Conservation (phyloP, 2,329 filamentous ascomycete species). For the Clonostachys chloroleuca region DNA sequence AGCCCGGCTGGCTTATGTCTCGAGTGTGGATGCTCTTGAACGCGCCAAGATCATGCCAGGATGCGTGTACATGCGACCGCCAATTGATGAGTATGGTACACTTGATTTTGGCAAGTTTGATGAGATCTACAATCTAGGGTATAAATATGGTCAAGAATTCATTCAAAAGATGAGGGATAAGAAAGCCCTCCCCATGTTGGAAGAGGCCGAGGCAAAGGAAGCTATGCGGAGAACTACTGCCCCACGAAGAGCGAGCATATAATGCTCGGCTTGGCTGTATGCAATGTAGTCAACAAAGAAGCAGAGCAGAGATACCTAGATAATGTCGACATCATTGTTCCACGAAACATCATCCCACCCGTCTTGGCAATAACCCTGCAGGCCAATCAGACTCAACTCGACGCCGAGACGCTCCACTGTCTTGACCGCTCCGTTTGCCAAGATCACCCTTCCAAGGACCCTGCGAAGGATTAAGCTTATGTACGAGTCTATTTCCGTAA, state of each 20-base stretch:
- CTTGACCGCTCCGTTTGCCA: too few species aligned
- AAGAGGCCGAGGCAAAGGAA: conserved; percentile 74
- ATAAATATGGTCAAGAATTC: conserved; percentile 79
- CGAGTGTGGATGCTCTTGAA: conserved; percentile 89
- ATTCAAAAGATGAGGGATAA: conserved; percentile 72
- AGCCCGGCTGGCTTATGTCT: conserved; percentile 89
- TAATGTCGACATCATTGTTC: too few species aligned
- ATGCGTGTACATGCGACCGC: conserved; percentile 94
- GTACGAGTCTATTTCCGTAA: too few species aligned
- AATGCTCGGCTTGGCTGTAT: conserved; percentile 4
- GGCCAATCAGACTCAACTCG: too few species aligned
- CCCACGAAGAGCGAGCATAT: conserved; percentile 74
- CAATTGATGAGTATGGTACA: conserved; percentile 89
- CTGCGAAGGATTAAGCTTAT: too few species aligned
- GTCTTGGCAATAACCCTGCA: too few species aligned
- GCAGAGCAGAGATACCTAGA: too few species aligned
- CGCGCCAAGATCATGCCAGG: conserved; percentile 86
- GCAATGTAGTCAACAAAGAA: too few species aligned
- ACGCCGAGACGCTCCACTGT: too few species aligned
- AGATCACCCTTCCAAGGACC: too few species aligned
- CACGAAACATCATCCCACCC: too few species aligned
- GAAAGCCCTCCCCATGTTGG: conserved; percentile 66
- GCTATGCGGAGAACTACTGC: conserved; percentile 75
- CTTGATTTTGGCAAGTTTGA: conserved; percentile 97
- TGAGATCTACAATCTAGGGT: conserved; percentile 89